A percentile compares a stretch with the other conserved stretches of the same genome.
These are phyloP conservation scores for Penicillium cinerascens DNA, from an alignment of 495 filamentous ascomycete species.

Conservation along the genomic window DNA sequence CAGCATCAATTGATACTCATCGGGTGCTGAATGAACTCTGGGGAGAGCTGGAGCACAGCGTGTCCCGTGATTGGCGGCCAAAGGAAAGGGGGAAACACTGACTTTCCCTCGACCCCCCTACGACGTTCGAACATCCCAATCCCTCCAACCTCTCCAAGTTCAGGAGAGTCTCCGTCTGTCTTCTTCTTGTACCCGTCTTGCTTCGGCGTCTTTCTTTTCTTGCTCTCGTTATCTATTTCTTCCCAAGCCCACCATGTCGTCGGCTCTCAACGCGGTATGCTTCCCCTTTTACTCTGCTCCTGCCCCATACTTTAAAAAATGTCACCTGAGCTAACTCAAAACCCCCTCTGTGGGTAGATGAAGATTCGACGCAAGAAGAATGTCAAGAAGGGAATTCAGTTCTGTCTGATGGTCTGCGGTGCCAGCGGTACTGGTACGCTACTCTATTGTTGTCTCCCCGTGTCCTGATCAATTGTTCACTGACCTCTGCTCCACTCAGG, in stretches of 20 bases:
- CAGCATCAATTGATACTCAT: background rate
- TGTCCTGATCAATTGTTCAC: conserved; percentile 23
- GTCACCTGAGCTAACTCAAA: conserved; percentile 20
- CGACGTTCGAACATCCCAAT: conserved; percentile 12
- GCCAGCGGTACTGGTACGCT: conserved; percentile 91
- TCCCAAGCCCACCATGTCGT: conserved; percentile 51
- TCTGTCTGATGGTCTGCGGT: conserved; percentile 99
- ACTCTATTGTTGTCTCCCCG: conserved; percentile 12
- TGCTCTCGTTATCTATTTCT: background rate
- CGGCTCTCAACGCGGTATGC: conserved; percentile 60
- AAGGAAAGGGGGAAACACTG: conserved; percentile 34
- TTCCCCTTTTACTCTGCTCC: conserved; percentile 38
- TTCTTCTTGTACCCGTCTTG: conserved; percentile 9
- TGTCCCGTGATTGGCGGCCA: conserved; percentile 27
- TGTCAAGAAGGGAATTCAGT: conserved; percentile 99
- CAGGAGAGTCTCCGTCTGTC: conserved; percentile 21
- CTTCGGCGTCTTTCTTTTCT: conserved; percentile 21
- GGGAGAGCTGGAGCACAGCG: conserved; percentile 14
- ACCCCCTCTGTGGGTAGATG: conserved; percentile 51
- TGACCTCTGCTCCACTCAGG: conserved; percentile 51
- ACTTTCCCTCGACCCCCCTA: conserved; percentile 20
- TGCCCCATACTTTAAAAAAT: conserved; percentile 29
- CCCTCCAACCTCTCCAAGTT: conserved; percentile 10
- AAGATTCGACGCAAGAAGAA: conserved; percentile 99
- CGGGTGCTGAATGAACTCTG: background rate